Conservation (phyloP, 1,284 basidiomycete species). For the Peniophora sp. region DNA sequence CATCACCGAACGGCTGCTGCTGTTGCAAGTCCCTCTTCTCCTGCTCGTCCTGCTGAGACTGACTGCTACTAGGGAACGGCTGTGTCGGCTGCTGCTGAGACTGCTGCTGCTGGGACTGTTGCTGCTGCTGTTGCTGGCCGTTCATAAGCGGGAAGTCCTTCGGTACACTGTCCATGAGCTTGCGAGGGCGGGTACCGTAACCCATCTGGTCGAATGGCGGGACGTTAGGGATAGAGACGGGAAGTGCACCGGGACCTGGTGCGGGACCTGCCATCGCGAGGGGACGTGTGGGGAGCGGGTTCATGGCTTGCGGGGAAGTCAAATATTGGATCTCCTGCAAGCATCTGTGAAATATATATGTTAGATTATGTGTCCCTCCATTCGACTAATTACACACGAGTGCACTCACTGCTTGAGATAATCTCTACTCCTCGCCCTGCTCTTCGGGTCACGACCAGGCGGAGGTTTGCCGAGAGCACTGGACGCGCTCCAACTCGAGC, state of each 20-base stretch:
- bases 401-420: constrained; percentile 89
- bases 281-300: constrained; percentile 86
- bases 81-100: constrained; percentile 14
- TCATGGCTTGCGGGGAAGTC: constrained; percentile 94
- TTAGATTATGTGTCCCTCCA: constrained; percentile 5
- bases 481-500: too few species aligned
- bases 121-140: constrained; percentile 25
- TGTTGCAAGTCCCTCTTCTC: constrained; percentile 16
- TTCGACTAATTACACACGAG: not conserved
- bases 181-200: constrained; percentile 71
- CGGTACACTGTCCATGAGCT: constrained; percentile 64
- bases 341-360: constrained; percentile 45
- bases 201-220: constrained; percentile 65
- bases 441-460: constrained; percentile 84
- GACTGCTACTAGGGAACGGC: constrained; percentile 14
- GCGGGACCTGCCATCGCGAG: constrained; percentile 50
- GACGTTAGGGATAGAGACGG: constrained; percentile 60
- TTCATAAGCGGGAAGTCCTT: constrained; percentile 68
- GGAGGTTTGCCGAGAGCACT: constrained; percentile 56
- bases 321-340: constrained; percentile 97
- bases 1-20: too few species aligned
- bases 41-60: constrained; percentile 32
- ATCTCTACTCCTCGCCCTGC: constrained; percentile 88
- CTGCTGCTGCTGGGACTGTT: constrained; percentile 28
- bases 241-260: constrained; percentile 28